Percentiles rank a stretch among this genome's conserved stretches.
These are phyloP conservation scores for Sporothrix humicola DNA, from an alignment of 2,329 filamentous ascomycete genomes.

Conservation along the genomic window DNA sequence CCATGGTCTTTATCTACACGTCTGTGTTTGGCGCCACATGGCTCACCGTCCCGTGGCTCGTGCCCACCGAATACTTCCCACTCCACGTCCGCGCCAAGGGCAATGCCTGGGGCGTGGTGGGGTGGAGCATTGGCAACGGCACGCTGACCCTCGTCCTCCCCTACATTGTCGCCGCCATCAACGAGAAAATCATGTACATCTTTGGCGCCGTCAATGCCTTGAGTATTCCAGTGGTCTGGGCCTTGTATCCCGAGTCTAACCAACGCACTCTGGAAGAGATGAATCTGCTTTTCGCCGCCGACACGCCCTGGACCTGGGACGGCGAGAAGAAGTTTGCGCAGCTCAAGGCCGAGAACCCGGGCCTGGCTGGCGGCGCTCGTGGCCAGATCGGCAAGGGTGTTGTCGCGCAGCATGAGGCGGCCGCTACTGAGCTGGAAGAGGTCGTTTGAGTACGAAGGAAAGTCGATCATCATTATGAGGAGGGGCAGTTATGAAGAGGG, in stretches of 20 bases:
- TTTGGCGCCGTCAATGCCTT: constrained; percentile 72
- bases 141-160: constrained; percentile 54
- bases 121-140: constrained; percentile 74
- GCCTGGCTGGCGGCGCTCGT: not conserved
- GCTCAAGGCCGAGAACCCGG: constrained; percentile 44
- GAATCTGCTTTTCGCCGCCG: constrained; percentile 71
- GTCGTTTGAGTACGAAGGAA: not conserved
- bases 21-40: constrained; percentile 68
- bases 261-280: constrained; percentile 78
- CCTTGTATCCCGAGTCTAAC: constrained; percentile 75
- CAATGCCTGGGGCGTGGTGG: constrained; percentile 76
- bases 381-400: not conserved
- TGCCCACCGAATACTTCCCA: constrained; percentile 76
- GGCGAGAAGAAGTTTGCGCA: constrained; percentile 38
- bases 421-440: not conserved
- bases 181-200: constrained; percentile 75
- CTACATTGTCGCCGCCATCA: constrained; percentile 66
- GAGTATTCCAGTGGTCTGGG: constrained; percentile 73
- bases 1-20: constrained; percentile 48
- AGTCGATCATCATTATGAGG: too few relatives aligned
- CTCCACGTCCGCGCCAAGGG: constrained; percentile 73
- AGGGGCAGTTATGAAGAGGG: too few relatives aligned
- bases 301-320: constrained; percentile 73
- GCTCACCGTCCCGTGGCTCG: constrained; percentile 65
- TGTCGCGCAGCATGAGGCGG: not conserved